Base-by-base conservation (phyloP, 2,329 filamentous ascomycete species). In the Lasiodiplodia theobromae region DNA sequence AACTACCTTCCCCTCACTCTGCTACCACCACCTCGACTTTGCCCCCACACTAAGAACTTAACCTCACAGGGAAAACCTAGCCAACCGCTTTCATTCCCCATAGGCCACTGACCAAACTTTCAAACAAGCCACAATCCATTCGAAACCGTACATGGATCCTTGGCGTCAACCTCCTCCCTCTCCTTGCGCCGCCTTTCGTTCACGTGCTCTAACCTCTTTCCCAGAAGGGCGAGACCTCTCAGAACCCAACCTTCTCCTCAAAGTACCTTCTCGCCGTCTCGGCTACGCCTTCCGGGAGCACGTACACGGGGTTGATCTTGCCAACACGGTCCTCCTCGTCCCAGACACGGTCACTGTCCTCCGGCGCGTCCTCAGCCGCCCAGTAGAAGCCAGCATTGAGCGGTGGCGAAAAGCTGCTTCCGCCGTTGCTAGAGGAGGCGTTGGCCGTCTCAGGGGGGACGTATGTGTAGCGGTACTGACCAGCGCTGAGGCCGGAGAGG, bases 251-350 rank as follows among this genome's bases (percentile, higher is more conserved):
- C 77, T 87, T 89, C 51, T 81, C 81, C 71, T 84, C 82, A 79
- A 90, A 94, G 80, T 92, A 92, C 70, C 80, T 81, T 78, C 87
- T 86, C 72, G 91, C 89, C 40, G 84, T 84, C 73, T 90, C 86
- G 66, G 90, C 91, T 66, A 86, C 86, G 70, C 87, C 84, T 79
- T 91, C 89, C 4, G 94, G 92, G 72, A 97, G 90, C 71, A 92
- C 91, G 81, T 93, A 97, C 31, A 97, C 87, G 2, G 95, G 95
- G 80, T 97, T 93, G 49, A 93, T 86, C 18, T 91, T 83, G 64
- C 82, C 83, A 64, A 97, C 85, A 51, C 88, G 83, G 81, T 97
- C 93, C 69, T 84, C 82, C 73, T 91, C 86, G 69, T 92, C 89
- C 80, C 92, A 93, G 62, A 92, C 85, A 18, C 58, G 58, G 18